phyloP scores from a whole-genome alignment of 2,329 filamentous ascomycete genomes.

The Beauveria medogensis region DNA sequence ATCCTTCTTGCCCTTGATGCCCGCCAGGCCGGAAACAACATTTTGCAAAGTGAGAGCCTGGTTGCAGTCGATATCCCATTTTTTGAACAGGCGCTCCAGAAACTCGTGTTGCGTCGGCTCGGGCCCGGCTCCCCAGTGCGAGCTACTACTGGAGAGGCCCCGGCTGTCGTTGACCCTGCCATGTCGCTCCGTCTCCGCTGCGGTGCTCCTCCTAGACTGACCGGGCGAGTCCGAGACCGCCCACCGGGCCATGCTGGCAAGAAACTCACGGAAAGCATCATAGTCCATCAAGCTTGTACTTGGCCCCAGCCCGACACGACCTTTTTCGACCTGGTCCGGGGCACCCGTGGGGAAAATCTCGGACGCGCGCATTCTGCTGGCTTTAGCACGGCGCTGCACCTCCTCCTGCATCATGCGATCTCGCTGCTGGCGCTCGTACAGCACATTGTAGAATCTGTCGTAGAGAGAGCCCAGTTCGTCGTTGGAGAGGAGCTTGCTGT shows the following conservation, averaged over 20 bases:
- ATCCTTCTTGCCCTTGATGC: constrained; percentile 86
- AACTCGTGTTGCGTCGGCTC: constrained; percentile 91
- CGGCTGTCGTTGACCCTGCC: constrained; percentile 54
- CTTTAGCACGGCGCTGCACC: constrained; percentile 56
- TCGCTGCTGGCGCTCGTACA: constrained; percentile 87
- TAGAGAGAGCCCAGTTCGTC: constrained; percentile 88
- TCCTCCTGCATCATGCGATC: constrained; percentile 71
- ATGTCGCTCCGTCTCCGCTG: constrained; percentile 43
- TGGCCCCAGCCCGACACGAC: constrained; percentile 77
- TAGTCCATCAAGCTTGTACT: constrained; percentile 96
- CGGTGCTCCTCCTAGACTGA: constrained; percentile 40
- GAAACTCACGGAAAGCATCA: constrained; percentile 87
- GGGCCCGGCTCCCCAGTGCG: constrained; percentile 48
- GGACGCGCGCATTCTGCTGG: constrained; percentile 36
- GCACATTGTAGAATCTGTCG: constrained; percentile 83
- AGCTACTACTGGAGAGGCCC: constrained; percentile 34
- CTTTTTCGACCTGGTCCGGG: constrained; percentile 61
- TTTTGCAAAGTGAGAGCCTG: constrained; percentile 81
- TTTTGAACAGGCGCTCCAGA: constrained; percentile 74
- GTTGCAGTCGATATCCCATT: constrained; percentile 75
- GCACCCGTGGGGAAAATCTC: constrained; percentile 29
- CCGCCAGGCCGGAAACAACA: constrained; percentile 81
- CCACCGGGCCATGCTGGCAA: constrained; percentile 86
- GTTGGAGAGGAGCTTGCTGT: constrained; percentile 81
- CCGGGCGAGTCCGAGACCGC: constrained; percentile 79